phyloP scores from a whole-genome alignment of 1,284 basidiomycete genomes.

The Moesziomyces antarcticus region DNA sequence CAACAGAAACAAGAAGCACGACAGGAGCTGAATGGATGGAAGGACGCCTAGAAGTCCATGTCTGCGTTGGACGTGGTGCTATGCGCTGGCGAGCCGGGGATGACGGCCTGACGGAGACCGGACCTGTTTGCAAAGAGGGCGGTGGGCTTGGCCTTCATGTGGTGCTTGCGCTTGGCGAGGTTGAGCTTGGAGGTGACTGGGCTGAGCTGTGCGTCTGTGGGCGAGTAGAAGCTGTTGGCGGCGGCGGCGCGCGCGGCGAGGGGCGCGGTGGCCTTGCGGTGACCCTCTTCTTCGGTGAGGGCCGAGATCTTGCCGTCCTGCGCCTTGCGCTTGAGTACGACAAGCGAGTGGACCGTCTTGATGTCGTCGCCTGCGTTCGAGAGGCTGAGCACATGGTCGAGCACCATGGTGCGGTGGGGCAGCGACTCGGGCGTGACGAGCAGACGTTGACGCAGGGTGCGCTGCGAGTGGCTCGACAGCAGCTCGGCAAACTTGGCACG shows the following conservation, averaged over 20 bases:
- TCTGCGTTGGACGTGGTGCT: conserved; percentile 43
- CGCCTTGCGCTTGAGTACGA: conserved; percentile 63
- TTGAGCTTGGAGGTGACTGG: conserved; percentile 67
- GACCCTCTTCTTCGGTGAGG: conserved; percentile 64
- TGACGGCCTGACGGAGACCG: conserved; percentile 38
- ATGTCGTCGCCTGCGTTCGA: conserved; percentile 20
- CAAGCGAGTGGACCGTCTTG: conserved; percentile 52
- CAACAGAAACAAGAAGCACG: neutral
- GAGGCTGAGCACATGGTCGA: conserved; percentile 57
- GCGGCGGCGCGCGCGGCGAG: conserved; percentile 62
- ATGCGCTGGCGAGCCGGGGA: conserved; percentile 44
- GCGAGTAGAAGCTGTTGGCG: conserved; percentile 62
- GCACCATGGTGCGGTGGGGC: conserved; percentile 57
- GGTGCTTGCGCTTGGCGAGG: conserved; percentile 64
- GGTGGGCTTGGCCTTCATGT: conserved; percentile 65
- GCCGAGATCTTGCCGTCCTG: conserved; percentile 59
- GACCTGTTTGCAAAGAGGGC: conserved; percentile 61
- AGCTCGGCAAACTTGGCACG: conserved; percentile 39
- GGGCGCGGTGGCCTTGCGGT: conserved; percentile 63
- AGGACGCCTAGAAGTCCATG: conserved; percentile 29
- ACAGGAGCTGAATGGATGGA: neutral
- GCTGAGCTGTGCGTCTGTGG: conserved; percentile 65
- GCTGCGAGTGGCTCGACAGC: conserved; percentile 32
- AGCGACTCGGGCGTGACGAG: conserved; percentile 63
- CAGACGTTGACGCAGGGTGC: conserved; percentile 53